Percentiles rank a stretch among this genome's conserved stretches.
phyloP scores from a whole-genome alignment of 129 eudicot genomes.

The Rutidosis leptorrhynchoides region DNA sequence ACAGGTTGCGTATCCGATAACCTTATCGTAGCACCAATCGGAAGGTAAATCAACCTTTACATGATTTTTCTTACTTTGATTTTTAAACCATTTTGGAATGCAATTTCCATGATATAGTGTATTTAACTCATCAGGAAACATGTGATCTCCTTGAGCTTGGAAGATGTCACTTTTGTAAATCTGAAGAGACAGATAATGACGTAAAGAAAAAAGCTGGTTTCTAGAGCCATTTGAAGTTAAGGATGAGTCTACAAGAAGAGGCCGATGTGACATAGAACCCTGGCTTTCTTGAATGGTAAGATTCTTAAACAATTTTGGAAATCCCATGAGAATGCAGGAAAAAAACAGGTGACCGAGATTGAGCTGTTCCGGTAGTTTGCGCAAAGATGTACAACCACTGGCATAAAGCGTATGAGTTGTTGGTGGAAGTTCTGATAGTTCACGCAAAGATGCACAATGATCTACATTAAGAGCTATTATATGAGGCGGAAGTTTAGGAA shows the following conservation, averaged over 20 bases:
- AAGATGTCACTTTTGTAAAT: not conserved
- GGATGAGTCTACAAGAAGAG: not conserved
- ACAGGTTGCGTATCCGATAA: not conserved
- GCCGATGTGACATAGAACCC: not conserved
- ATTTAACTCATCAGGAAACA: not conserved
- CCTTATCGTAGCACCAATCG: not conserved
- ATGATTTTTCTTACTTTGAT: not conserved
- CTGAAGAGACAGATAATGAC: not conserved
- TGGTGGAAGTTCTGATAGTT: too few species aligned
- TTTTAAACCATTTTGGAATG: not conserved
- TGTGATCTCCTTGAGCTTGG: too few species aligned
- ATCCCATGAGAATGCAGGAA: too few species aligned
- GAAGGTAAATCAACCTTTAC: not conserved
- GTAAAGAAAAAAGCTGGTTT: not conserved
- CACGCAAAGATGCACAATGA: not conserved
- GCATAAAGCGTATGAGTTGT: too few species aligned
- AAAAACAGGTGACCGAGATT: not conserved
- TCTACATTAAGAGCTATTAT: too few species aligned
- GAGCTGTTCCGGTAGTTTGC: not conserved
- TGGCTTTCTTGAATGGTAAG: too few species aligned
- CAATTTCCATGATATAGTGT: not conserved
- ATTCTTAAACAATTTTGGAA: too few species aligned
- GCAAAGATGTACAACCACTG: not conserved
- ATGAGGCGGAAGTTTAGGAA: slow-evolving; percentile 1
- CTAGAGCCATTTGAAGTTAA: not conserved